Percentiles rank a stretch among this genome's conserved stretches.
These are phyloP conservation scores for Capsella bursapastoris DNA, from an alignment of 345 rosid genomes.

Conservation along the genomic window DNA sequence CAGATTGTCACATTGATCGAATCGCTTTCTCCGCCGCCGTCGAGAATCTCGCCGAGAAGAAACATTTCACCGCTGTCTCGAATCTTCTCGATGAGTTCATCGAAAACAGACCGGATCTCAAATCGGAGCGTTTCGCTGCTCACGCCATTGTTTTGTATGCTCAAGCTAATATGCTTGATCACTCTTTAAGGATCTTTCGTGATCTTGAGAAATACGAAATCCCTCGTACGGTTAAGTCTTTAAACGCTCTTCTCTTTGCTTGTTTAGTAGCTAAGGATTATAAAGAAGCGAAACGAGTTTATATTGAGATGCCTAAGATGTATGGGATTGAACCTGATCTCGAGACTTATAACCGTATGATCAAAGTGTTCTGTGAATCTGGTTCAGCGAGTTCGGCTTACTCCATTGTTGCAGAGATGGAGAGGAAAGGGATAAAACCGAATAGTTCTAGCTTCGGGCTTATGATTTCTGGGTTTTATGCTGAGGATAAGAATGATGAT, in stretches of 20 bases:
- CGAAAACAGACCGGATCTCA: slow-evolving; percentile 63
- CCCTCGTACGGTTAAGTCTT: slow-evolving; percentile 54
- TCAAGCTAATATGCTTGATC: slow-evolving; percentile 76
- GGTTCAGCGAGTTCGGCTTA: slow-evolving; percentile 65
- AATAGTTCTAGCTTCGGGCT: slow-evolving; percentile 53
- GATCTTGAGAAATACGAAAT: slow-evolving; percentile 55
- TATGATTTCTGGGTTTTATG: slow-evolving; percentile 70
- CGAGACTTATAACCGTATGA: slow-evolving; percentile 66
- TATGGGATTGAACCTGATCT: slow-evolving; percentile 64
- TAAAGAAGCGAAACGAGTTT: slow-evolving; percentile 65
- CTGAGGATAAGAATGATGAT: slow-evolving; percentile 73
- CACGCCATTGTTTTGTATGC: slow-evolving; percentile 77
- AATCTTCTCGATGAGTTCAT: slow-evolving; percentile 63
- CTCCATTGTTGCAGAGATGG: slow-evolving; percentile 80
- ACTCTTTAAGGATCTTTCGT: slow-evolving; percentile 58
- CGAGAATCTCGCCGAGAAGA: slow-evolving; percentile 54
- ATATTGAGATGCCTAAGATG: slow-evolving; percentile 58
- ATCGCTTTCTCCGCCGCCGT: slow-evolving; percentile 75
- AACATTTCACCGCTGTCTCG: slow-evolving; percentile 55
- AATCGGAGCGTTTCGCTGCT: slow-evolving; percentile 58
- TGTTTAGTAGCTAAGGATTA: slow-evolving; percentile 66
- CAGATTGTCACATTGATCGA: slow-evolving; percentile 64
- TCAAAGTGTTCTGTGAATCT: slow-evolving; percentile 68
- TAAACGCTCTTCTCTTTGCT: slow-evolving; percentile 72
- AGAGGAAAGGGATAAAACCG: slow-evolving; percentile 62